Conservation (phyloP, 768 basidiomycete genomes). For the Ephemerocybe angulata region DNA sequence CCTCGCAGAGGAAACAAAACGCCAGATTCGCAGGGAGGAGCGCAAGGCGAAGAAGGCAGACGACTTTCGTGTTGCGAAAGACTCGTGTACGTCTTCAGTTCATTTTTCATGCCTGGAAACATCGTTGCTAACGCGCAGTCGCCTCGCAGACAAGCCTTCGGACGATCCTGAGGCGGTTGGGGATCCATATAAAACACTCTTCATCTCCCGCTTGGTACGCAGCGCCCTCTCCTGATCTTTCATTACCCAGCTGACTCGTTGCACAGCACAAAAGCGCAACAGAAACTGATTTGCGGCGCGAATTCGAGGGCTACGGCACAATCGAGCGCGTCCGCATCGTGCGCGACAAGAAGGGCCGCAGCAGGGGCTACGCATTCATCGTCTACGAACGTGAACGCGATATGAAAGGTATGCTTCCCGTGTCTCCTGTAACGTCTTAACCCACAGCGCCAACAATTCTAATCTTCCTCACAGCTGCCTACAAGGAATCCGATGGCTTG, state of each 20-base stretch:
- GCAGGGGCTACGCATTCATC: constrained; percentile 92
- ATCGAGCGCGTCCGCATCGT: constrained; percentile 95
- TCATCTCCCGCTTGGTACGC: constrained; percentile 85
- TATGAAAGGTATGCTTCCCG: constrained; percentile 81
- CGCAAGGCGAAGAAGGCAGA: constrained; percentile 73
- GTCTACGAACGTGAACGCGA: constrained; percentile 98
- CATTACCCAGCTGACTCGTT: constrained; percentile 3
- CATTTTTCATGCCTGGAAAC: not conserved
- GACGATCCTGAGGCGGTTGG: constrained; percentile 90
- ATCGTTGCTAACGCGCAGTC: constrained; percentile 11
- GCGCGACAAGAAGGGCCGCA: constrained; percentile 82
- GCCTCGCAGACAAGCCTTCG: constrained; percentile 77
- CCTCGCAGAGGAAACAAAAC: constrained; percentile 77
- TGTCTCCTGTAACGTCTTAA: constrained; percentile 12
- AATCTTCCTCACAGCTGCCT: constrained; percentile 59
- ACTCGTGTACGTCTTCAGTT: constrained; percentile 61
- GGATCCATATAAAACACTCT: constrained; percentile 97
- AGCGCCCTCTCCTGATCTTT: constrained; percentile 14
- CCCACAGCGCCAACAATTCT: constrained; percentile 14
- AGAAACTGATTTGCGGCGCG: constrained; percentile 87
- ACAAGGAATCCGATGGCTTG: constrained; percentile 97
- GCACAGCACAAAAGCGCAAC: constrained; percentile 85
- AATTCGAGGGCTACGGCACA: constrained; percentile 93
- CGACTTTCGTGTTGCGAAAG: constrained; percentile 76
- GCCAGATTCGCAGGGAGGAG: constrained; percentile 74